Conservation (phyloP, 1,284 basidiomycete genomes). For the Cystobasidium sp. region DNA sequence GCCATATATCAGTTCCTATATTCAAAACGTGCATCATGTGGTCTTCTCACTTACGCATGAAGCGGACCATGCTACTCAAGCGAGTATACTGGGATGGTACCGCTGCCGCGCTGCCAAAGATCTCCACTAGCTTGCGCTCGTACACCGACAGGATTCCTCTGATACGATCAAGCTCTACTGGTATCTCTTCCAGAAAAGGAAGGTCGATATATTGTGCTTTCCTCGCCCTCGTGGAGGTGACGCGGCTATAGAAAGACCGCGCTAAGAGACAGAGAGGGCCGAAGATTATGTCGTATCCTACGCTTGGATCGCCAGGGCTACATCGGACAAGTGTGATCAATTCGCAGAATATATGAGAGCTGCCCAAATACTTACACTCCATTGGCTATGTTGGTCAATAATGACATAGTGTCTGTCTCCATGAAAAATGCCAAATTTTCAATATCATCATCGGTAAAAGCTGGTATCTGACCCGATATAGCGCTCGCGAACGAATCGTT, state of each 20-base stretch:
- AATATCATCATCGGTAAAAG: constrained; percentile 32
- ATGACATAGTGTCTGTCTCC: background rate
- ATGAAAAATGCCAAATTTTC: constrained; percentile 16
- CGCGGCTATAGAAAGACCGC: background rate
- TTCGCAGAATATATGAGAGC: background rate
- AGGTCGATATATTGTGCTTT: constrained; percentile 8
- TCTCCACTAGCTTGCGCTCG: constrained; percentile 15
- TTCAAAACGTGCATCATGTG: background rate
- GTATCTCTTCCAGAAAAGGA: constrained; percentile 2
- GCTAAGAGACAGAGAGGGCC: constrained; percentile 18
- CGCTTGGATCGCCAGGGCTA: constrained; percentile 14
- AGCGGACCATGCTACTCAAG: constrained; percentile 23
- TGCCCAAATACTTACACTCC: constrained; percentile 1
- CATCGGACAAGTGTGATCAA: background rate
- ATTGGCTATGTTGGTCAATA: background rate
- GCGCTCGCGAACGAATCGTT: constrained; percentile 30
- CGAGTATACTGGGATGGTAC: constrained; percentile 11
- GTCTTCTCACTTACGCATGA: constrained; percentile 3
- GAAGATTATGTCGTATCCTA: constrained; percentile 24
- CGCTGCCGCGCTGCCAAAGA: background rate
- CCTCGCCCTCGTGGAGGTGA: constrained; percentile 13
- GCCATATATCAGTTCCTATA: background rate
- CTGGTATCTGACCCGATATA: constrained; percentile 30
- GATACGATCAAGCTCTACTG: constrained; percentile 2
- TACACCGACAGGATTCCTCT: constrained; percentile 8